Evolutionary conservation across 345 rosid genomes (phyloP), one percentile per base, ranked within the genome.

Genomic region (Crucihimalaya himalaica): DNA sequence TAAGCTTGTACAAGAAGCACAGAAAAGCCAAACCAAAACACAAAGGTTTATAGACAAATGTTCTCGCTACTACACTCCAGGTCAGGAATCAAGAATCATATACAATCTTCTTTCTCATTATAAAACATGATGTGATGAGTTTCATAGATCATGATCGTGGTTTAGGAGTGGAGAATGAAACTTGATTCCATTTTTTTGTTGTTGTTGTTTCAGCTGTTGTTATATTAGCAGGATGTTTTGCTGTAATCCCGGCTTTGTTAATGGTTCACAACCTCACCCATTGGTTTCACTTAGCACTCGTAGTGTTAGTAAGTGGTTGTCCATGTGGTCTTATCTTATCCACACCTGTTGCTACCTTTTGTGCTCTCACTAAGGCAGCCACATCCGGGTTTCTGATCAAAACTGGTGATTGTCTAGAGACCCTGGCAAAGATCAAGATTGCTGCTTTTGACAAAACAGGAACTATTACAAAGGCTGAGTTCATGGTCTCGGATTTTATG

Each of bases 1-100:
- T 51, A 88, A 86, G 74, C 92, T 93, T 4, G 98, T 93, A 9
- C 96, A 93, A 82, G 97, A 91, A 82, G 96, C 98, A 64, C 97
- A 93, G 60, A 93, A 81, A 78, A 80, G 83, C 81, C 87, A 88
- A 83, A 78, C 97, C 18, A 86, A 53, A 66, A 83, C 92, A 11
- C 94, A 93, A 73, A 88, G 88, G 75, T 80, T 91, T 19, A 80
- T 91, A 6, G 98, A 93, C 82, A 84, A 80, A 77, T 86, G 85
- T 71, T 86, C 96, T 23, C 77, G 79, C 78, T 89, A 81, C 59
- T 93, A 93, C 70, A 91, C 91, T 19, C 98, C 98, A 81, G 89
- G 98, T 93, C 48, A 63, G 80, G 31, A 35, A 35, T 32, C 52
- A 47, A 1, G 5, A 45, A 45, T 16, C 52, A 42, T 21, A 59